Conservation (phyloP, 768 basidiomycete species). For the Russula sp. region DNA sequence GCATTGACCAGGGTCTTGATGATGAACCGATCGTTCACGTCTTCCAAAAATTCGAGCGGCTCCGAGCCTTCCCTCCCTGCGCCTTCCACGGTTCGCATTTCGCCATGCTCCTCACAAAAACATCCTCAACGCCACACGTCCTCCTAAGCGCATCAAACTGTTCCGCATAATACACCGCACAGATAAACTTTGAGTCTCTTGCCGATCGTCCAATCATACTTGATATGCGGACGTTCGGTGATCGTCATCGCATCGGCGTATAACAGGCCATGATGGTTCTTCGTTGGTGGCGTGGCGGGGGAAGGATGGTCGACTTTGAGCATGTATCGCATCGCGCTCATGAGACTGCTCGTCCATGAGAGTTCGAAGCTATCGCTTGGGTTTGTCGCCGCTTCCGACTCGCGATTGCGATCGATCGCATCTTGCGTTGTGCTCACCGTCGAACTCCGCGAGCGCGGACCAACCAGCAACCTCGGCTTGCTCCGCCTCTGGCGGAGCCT, state of each 20-base stretch:
- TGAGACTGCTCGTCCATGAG: conserved; percentile 53
- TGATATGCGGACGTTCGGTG: too few relatives aligned
- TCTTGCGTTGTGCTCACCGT: conserved; percentile 20
- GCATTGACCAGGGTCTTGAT: conserved; percentile 84
- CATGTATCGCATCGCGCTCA: conserved; percentile 59
- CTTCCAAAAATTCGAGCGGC: conserved; percentile 70
- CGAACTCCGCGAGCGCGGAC: conserved; percentile 18
- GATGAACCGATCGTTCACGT: conserved; percentile 73
- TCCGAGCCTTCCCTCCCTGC: conserved; percentile 76
- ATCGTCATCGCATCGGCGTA: too few relatives aligned
- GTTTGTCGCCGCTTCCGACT: background rate
- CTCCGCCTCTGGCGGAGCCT: too few relatives aligned
- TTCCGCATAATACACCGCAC: conserved; percentile 78
- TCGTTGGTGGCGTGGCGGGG: conserved; percentile 36
- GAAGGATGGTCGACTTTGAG: conserved; percentile 41
- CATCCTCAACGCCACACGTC: conserved; percentile 61
- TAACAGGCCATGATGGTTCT: conserved; percentile 32
- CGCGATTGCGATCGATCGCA: conserved; percentile 3
- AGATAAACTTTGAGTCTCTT: conserved; percentile 66
- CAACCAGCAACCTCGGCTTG: background rate
- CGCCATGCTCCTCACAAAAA: conserved; percentile 57
- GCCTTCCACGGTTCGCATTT: conserved; percentile 66
- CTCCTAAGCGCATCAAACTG: conserved; percentile 64
- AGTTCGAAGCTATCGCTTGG: conserved; percentile 33
- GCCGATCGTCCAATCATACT: conserved; percentile 49